These are phyloP conservation scores for Solanum hybrid DNA, from an alignment of 305 asterid genomes.

Conservation along the genomic window DNA sequence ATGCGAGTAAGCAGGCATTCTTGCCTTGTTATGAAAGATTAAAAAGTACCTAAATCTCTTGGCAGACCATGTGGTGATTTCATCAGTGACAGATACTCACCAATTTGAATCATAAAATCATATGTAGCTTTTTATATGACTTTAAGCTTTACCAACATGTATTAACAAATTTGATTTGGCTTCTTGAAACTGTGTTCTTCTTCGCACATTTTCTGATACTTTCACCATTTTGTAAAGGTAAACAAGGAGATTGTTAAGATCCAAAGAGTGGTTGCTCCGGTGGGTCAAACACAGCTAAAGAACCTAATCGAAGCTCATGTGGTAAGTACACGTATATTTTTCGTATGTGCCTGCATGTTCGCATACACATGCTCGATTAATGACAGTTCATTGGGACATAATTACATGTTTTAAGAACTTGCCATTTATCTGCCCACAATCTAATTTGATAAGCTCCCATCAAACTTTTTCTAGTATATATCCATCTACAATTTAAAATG, in stretches of 20 bases:
- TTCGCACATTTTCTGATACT: not conserved
- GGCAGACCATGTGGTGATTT: not conserved
- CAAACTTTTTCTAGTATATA: not conserved
- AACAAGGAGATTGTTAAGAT: slow-evolving; percentile 98
- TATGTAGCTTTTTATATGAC: not conserved
- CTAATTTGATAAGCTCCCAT: not conserved
- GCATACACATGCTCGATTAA: not conserved
- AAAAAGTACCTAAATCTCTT: not conserved
- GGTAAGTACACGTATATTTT: slow-evolving; percentile 39
- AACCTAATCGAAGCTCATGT: slow-evolving; percentile 86
- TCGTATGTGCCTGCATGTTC: not conserved
- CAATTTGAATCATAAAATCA: not conserved
- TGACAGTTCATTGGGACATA: not conserved
- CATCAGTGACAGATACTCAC: not conserved
- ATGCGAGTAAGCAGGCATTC: not conserved
- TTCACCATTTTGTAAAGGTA: slow-evolving; percentile 36
- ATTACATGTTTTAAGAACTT: not conserved
- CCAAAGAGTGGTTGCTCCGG: slow-evolving; percentile 91
- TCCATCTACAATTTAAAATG: not conserved
- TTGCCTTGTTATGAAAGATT: not conserved
- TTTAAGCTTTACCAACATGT: not conserved
- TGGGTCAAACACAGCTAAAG: slow-evolving; percentile 94
- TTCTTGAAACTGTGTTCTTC: not conserved
- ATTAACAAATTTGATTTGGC: not conserved
- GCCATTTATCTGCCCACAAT: not conserved